These are phyloP conservation scores for Calocera cornea DNA, from an alignment of 768 basidiomycete genomes.

Conservation along the genomic window DNA sequence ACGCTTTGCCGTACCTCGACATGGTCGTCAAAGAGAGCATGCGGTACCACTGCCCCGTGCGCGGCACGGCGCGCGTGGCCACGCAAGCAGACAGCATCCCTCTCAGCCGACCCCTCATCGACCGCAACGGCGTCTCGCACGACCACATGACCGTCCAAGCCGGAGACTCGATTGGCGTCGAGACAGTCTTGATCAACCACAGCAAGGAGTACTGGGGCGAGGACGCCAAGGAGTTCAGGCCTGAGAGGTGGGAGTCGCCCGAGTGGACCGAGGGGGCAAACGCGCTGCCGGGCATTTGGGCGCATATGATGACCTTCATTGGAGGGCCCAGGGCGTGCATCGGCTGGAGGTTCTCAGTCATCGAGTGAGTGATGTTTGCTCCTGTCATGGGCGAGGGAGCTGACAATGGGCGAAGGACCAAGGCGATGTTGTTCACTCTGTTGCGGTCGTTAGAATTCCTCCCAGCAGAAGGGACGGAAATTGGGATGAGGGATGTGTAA, in stretches of 20 bases:
- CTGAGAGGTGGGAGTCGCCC: conserved; percentile 38
- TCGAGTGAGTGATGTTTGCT: background rate
- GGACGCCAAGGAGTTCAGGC: conserved; percentile 51
- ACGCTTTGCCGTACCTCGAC: conserved; percentile 55
- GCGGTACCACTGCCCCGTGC: conserved; percentile 67
- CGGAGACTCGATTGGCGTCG: conserved; percentile 46
- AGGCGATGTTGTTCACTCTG: conserved; percentile 8
- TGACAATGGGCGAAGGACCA: conserved; percentile 11
- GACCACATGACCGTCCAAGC: conserved; percentile 28
- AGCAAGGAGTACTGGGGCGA: conserved; percentile 44
- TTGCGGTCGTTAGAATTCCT: conserved; percentile 5
- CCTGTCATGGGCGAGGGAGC: background rate
- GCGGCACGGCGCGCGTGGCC: conserved; percentile 69
- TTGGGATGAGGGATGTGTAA: background rate
- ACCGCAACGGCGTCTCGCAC: conserved; percentile 25
- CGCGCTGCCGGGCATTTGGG: conserved; percentile 39
- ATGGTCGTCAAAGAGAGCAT: conserved; percentile 64
- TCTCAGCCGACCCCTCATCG: conserved; percentile 33
- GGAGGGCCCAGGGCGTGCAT: conserved; percentile 47
- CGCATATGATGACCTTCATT: conserved; percentile 41
- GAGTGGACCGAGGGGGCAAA: conserved; percentile 27
- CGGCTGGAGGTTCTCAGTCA: conserved; percentile 31
- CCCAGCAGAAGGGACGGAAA: background rate
- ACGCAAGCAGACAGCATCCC: conserved; percentile 68
- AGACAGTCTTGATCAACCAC: conserved; percentile 48